Evolutionary conservation across 371 early-diverging fungal genomes (phyloP).

Genomic region (Nematocida minor): DNA sequence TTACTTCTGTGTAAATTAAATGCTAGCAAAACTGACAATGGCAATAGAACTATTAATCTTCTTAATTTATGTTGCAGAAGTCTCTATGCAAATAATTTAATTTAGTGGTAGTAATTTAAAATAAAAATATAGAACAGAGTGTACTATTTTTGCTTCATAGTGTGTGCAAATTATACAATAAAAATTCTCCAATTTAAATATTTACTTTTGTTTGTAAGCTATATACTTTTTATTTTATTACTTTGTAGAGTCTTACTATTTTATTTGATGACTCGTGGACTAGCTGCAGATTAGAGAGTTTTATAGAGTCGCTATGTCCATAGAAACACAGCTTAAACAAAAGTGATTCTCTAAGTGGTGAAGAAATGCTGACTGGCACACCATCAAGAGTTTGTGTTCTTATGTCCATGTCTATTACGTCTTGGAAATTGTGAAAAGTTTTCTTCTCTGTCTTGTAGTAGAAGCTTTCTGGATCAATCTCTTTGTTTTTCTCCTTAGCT

Average conservation of each 20-base stretch:
- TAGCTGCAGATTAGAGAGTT: background rate
- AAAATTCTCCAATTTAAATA: background rate
- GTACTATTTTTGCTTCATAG: background rate
- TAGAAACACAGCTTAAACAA: constrained; percentile 21
- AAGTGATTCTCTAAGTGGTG: constrained; percentile 26
- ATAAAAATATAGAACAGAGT: too few species aligned
- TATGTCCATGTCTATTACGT: background rate
- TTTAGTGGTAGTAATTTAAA: too few species aligned
- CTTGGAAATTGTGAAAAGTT: background rate
- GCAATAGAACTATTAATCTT: too few species aligned
- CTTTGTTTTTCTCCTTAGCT: background rate
- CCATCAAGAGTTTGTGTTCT: background rate
- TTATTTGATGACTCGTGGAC: constrained; percentile 10
- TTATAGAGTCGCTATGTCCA: background rate
- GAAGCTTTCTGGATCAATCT: background rate
- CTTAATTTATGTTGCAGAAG: too few species aligned
- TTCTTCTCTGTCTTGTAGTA: background rate
- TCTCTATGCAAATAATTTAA: too few species aligned
- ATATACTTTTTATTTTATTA: background rate
- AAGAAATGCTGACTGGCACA: background rate
- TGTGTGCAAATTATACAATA: background rate
- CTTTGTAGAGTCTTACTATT: constrained; percentile 20
- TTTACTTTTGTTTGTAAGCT: background rate
- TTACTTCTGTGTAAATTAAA: too few species aligned
- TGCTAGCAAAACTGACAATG: too few species aligned